Evolutionary conservation across 129 eudicot species (phyloP).

Genomic region (Tagetes patula): DNA sequence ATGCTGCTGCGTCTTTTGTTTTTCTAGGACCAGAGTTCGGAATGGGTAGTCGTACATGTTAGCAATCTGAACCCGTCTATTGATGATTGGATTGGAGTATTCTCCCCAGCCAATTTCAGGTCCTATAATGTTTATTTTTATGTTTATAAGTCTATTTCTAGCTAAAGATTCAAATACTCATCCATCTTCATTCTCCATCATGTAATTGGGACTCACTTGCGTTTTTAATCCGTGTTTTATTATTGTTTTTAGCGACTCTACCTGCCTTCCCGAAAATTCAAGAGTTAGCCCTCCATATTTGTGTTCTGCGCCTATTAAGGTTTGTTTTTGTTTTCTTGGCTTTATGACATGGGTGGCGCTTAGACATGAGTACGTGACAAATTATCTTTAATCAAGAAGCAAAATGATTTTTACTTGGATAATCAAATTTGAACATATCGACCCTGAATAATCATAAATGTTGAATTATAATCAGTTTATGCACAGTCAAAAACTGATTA

Average conservation of each 20-base stretch:
- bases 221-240: neutral
- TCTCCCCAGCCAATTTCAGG: conserved; percentile 97
- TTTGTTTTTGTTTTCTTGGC: conserved; percentile 35
- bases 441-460: neutral
- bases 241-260: conserved; percentile 55
- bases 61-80: conserved; percentile 54
- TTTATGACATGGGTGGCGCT: conserved; percentile 7
- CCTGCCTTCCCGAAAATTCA: conserved; percentile 63
- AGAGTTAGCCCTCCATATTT: conserved; percentile 65
- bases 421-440: neutral
- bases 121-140: conserved; percentile 16
- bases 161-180: neutral
- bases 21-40: conserved; percentile 56
- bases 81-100: conserved; percentile 95
- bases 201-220: conserved; percentile 8
- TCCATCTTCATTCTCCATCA: neutral
- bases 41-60: conserved; percentile 63
- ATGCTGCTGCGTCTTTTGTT: neutral
- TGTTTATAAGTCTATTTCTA: neutral
- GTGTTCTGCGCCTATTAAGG: conserved; percentile 94
- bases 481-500: neutral
- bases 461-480: too few species aligned
- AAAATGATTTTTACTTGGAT: too few species aligned
- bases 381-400: too few species aligned
- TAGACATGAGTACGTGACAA: too few species aligned